Evolutionary conservation across 2,329 filamentous ascomycete species (phyloP).

Genomic region (Passalora sequoiae): DNA sequence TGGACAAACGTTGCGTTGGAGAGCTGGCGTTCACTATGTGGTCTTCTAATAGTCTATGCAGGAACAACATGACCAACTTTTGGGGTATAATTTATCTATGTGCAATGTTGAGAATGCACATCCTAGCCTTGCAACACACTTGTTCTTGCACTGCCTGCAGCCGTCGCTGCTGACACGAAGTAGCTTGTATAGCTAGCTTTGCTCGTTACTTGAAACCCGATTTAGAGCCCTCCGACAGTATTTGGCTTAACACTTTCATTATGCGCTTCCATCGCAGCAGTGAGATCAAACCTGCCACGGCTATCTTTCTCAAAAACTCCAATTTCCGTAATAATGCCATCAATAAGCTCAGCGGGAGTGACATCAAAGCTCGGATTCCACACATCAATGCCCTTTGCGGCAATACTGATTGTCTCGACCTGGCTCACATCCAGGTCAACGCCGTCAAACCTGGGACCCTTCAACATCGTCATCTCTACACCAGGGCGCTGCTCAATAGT

Average conservation of each 20-base stretch:
- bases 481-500: conserved; percentile 81
- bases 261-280: conserved; percentile 30
- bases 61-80: too few relatives aligned
- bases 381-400: conserved; percentile 68
- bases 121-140: too few relatives aligned
- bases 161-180: too few relatives aligned
- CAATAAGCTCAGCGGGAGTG: conserved; percentile 81
- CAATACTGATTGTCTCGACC: conserved; percentile 72
- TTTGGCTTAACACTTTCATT: conserved; percentile 33
- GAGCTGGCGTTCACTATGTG: too few relatives aligned
- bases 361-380: conserved; percentile 99
- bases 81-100: too few relatives aligned
- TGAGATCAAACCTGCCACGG: conserved; percentile 61
- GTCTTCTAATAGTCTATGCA: too few relatives aligned
- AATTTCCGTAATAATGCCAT: conserved; percentile 88
- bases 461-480: conserved; percentile 79
- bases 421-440: conserved; percentile 59
- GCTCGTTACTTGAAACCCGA: too few relatives aligned
- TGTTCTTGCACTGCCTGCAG: too few relatives aligned
- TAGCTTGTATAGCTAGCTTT: too few relatives aligned
- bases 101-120: too few relatives aligned
- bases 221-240: conserved; percentile 29
- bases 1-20: too few relatives aligned
- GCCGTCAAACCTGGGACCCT: conserved; percentile 61
- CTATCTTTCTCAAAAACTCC: conserved; percentile 75